Conservation (phyloP, 2,329 filamentous ascomycete genomes). For the Neofusicoccum sp. region DNA sequence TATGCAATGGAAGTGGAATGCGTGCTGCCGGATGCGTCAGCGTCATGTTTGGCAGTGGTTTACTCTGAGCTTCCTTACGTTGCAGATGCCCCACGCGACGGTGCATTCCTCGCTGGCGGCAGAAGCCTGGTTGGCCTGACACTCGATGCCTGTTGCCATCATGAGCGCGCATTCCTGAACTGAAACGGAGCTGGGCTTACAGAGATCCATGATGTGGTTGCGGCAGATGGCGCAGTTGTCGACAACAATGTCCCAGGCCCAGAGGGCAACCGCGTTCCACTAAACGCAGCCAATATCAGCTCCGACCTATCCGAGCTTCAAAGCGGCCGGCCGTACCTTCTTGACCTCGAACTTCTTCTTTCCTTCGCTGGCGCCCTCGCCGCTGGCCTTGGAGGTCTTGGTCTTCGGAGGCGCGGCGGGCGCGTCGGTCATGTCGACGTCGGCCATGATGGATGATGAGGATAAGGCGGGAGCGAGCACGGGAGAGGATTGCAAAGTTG, state of each 20-base stretch:
- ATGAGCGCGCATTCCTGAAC: constrained; percentile 21
- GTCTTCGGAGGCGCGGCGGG: constrained; percentile 50
- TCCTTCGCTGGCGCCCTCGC: constrained; percentile 41
- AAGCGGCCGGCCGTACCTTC: constrained; percentile 63
- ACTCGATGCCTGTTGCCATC: constrained; percentile 73
- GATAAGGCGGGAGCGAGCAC: background rate
- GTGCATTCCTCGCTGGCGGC: constrained; percentile 98
- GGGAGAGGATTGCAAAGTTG: background rate
- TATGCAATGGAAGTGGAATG: constrained; percentile 99
- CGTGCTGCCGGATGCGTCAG: constrained; percentile 62
- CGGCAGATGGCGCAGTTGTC: constrained; percentile 99
- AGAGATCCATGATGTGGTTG: constrained; percentile 99
- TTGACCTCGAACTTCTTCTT: constrained; percentile 99
- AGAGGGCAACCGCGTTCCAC: constrained; percentile 98
- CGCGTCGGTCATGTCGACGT: constrained; percentile 95
- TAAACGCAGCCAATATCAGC: constrained; percentile 39
- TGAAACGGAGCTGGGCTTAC: constrained; percentile 51
- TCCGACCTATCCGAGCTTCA: background rate
- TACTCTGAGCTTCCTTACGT: constrained; percentile 62
- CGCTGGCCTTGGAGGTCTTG: constrained; percentile 54
- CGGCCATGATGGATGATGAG: constrained; percentile 65
- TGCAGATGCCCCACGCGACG: constrained; percentile 98
- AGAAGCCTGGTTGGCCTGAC: constrained; percentile 96
- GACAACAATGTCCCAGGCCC: constrained; percentile 99
- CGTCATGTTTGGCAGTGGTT: background rate